Conservation (phyloP, 805 yeast genomes). For the Candida railenensis region DNA sequence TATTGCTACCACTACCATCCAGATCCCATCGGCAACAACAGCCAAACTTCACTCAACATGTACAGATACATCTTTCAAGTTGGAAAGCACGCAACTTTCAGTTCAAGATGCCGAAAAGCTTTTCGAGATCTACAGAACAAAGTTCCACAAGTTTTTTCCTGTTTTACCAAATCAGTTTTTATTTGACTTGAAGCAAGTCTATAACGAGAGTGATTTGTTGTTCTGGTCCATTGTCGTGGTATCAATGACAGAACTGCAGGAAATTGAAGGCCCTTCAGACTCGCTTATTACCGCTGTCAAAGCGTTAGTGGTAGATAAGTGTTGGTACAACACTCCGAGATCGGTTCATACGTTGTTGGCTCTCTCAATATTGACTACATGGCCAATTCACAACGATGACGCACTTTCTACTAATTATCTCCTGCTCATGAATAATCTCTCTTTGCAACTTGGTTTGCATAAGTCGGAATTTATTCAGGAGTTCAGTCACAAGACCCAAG, state of each 20-base stretch:
- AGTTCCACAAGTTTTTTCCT: conserved; percentile 33
- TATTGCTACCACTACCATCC: conserved; percentile 4
- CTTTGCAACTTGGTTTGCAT: conserved; percentile 44
- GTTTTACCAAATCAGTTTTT: conserved; percentile 27
- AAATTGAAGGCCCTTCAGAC: background rate
- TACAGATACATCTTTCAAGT: background rate
- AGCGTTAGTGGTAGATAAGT: conserved; percentile 36
- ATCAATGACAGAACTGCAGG: conserved; percentile 21
- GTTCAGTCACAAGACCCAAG: conserved; percentile 35
- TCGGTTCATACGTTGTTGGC: conserved; percentile 38
- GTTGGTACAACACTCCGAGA: conserved; percentile 47
- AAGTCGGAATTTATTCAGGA: conserved; percentile 40
- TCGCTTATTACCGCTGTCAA: conserved; percentile 31
- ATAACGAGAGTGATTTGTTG: conserved; percentile 31
- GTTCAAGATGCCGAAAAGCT: conserved; percentile 11
- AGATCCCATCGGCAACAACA: conserved; percentile 16
- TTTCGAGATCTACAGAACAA: conserved; percentile 21
- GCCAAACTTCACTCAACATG: conserved; percentile 51
- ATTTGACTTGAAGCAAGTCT: conserved; percentile 13
- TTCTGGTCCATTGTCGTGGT: conserved; percentile 43
- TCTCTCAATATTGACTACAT: conserved; percentile 41
- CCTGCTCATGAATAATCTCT: conserved; percentile 37
- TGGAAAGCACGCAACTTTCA: conserved; percentile 8
- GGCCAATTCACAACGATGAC: conserved; percentile 42
- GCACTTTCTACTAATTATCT: conserved; percentile 35